These are phyloP conservation scores for Colletotrichum sp. DNA, from an alignment of 2,329 filamentous ascomycete genomes.

Conservation along the genomic window DNA sequence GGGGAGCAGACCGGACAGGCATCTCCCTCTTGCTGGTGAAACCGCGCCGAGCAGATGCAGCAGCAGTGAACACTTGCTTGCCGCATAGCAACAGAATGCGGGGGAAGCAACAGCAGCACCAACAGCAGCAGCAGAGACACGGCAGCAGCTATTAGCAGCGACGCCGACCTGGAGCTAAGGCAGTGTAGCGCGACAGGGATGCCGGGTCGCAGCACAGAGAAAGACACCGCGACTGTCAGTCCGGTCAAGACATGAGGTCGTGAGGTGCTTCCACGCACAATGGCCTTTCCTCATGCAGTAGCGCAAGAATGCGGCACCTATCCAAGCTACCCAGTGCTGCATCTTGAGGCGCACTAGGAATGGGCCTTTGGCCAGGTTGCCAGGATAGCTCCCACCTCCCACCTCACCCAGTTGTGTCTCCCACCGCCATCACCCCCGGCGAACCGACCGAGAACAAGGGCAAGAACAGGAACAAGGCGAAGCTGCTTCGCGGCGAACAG, in stretches of 20 bases:
- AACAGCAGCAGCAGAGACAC: not conserved
- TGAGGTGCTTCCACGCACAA: not conserved
- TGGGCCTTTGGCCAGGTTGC: not conserved
- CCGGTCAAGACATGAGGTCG: not conserved
- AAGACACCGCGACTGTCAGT: not conserved
- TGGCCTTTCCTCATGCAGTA: not conserved
- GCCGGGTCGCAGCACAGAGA: not conserved
- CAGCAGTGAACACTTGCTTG: not conserved
- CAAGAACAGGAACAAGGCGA: not conserved
- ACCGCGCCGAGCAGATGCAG: not conserved
- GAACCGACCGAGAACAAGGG: not conserved
- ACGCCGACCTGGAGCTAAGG: not conserved
- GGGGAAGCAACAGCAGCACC: not conserved
- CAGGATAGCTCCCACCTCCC: not conserved
- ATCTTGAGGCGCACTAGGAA: not conserved
- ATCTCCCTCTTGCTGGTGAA: not conserved
- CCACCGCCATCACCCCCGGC: not conserved
- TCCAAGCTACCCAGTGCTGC: not conserved
- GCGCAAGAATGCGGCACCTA: not conserved
- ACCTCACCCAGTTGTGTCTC: not conserved
- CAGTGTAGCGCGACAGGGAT: not conserved
- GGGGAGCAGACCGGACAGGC: not conserved
- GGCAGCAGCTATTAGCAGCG: not conserved
- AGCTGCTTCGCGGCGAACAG: not conserved
- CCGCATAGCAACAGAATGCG: slow-evolving; percentile 6